Evolutionary conservation across 305 asterid species (phyloP).

Genomic region (Withania somnifera): DNA sequence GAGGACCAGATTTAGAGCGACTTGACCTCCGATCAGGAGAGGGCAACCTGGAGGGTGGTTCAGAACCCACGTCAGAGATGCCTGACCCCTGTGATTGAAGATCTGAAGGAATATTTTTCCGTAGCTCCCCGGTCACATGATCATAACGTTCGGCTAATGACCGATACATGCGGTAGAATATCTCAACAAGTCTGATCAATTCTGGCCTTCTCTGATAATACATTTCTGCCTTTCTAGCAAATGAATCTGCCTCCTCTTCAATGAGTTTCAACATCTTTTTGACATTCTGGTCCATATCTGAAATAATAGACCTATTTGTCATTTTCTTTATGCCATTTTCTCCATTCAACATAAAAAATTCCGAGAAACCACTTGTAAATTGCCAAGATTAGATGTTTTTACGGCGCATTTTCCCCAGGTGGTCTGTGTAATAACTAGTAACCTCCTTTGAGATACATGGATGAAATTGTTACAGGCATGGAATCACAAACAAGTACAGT

Average conservation of each 20-base stretch:
- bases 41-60: constrained; percentile 34
- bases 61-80: constrained; percentile 62
- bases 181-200: constrained; percentile 67
- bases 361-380: constrained; percentile 6
- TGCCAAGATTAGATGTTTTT: constrained; percentile 5
- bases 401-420: constrained; percentile 8
- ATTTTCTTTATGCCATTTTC: constrained; percentile 21
- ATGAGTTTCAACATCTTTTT: constrained; percentile 78
- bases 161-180: constrained; percentile 68
- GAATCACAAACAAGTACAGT: neutral
- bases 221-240: constrained; percentile 78
- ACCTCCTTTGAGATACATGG: neutral
- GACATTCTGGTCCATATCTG: constrained; percentile 85
- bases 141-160: constrained; percentile 87
- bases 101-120: constrained; percentile 61
- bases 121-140: constrained; percentile 70
- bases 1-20: constrained; percentile 55
- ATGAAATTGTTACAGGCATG: neutral
- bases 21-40: constrained; percentile 40
- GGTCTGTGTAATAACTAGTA: neutral
- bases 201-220: constrained; percentile 89
- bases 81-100: constrained; percentile 91
- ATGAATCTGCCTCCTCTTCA: constrained; percentile 92
- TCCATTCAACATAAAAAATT: neutral
- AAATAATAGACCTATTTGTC: constrained; percentile 19